Evolutionary conservation across 495 filamentous ascomycete genomes (phyloP), one percentile per base, ranked within the genome.

Genomic region (Pseudotulostoma volvatum): DNA sequence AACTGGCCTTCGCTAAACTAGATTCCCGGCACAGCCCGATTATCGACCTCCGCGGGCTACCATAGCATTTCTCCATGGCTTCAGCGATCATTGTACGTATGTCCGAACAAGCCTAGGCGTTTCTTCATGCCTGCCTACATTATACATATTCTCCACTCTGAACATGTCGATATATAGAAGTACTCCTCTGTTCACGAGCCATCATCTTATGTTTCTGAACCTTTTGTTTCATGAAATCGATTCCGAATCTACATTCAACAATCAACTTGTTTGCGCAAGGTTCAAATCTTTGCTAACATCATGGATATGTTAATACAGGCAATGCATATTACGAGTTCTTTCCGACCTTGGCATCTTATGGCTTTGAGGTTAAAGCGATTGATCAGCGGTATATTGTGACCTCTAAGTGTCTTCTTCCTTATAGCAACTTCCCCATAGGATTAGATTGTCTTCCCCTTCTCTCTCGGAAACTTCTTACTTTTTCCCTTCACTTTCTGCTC

Each of bases 21-120:
- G 34, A 11, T 39, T 4, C 16, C 23, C 2, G 14, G 14, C n/a
- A 34, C 31, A 39, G 75, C 69, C 76, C 23, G 48, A 56, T 11
- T 60, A 54, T 28, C n/a, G n/a, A n/a, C 48, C 63, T 2, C 56
- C 65, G 8, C 68, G 69, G 41, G 84, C 87, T 9, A 76, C 77
- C 18, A 45, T 90, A 14, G 66, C 85, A 42, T 76, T 87, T 52
- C 55, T 93, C 42, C 87, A 93, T 59, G 86, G 86, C 44, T 94
- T 83, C 67, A 80, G 73, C 46, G 87, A 94, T 59, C 86, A 94
- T 51, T 66, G 63, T 57, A 48, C 23, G 46, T 46, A 20, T 37
- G 18, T 18, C 33, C 11, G 25, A 17, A 18, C 19, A 8, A n/a
- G 18, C 35, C 19, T 21, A 9, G n/a, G 16, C 9, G 8, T 17